Evolutionary conservation across 306 rosid genomes (phyloP), one percentile per base, ranked within the genome.

Genomic region (Dalbergia oliveri): DNA sequence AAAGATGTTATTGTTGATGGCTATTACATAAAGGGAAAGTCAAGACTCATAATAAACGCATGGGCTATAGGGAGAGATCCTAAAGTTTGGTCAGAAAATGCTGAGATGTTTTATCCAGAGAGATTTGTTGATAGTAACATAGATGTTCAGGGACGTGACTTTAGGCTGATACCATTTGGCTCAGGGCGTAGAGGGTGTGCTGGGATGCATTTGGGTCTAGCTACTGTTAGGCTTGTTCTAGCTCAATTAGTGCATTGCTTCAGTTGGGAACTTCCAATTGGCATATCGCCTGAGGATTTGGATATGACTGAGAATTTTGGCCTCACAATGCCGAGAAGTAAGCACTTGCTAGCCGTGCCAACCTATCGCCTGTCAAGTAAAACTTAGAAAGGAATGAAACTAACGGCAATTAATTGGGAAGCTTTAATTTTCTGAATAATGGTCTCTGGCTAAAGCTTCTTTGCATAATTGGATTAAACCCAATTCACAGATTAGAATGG

Each of bases 241-340:
- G 72, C 89, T 2, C 89, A 85, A 3, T 56, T 87, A 9, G 81
- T 79, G 39, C 88, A 82, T n/a, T 86, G n/a, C 84, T 88, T 23
- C 19, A 57, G n/a, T 33, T 88, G 86, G 89, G 72, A 86, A 49
- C 86, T 88, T 44, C n/a, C 86, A 82, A 3, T 0, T 0, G 76
- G 69, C 4, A 54, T 61, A 11, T 5, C 2, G n/a, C 58, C 61
- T 1, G 0, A 14, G 10, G 77, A 78, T 3, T n/a, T 88, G 14
- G 89, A 88, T 15, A 88, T 83, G 88, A 19, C 12, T 0, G 85
- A 87, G 44, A 31, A 18, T 0, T 87, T 79, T 58, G 85, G 82
- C 33, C n/a, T 79, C 0, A 0, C 82, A 9, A 6, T 47, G 4
- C 33, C 83, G 12, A 82, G 61, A 57, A 64, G 13, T 10, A 8